Evolutionary conservation across 2,329 filamentous ascomycete genomes (phyloP).

Genomic region (Laburnicola sp.): DNA sequence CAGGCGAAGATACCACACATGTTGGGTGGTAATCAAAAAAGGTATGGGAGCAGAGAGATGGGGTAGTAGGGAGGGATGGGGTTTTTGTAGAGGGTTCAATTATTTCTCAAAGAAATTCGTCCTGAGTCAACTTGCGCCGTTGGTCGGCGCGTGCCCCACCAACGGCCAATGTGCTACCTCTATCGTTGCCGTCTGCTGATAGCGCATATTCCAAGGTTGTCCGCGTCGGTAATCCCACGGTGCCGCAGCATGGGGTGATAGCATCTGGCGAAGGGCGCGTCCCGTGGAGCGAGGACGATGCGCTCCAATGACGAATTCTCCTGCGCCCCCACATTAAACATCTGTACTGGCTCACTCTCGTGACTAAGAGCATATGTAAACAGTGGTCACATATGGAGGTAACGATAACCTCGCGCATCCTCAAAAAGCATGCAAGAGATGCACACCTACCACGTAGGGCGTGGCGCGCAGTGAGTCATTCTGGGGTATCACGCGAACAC

Average conservation of each 20-base stretch:
- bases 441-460: background rate
- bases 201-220: constrained; percentile 3
- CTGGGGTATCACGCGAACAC: background rate
- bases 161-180: background rate
- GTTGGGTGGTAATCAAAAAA: constrained; percentile 44
- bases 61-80: constrained; percentile 7
- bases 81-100: constrained; percentile 22
- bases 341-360: background rate
- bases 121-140: constrained; percentile 18
- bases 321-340: background rate
- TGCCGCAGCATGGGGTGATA: background rate
- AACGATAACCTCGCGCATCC: background rate
- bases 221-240: background rate
- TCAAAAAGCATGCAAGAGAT: background rate
- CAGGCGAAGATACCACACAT: constrained; percentile 99
- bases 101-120: constrained; percentile 16
- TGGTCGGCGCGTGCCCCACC: constrained; percentile 1
- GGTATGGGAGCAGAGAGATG: constrained; percentile 4
- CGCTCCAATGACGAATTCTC: constrained; percentile 3
- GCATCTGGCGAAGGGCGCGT: background rate
- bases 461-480: background rate
- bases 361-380: constrained; percentile 8
- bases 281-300: background rate
- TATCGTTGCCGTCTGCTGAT: background rate
- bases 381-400: background rate